A percentile compares a stretch with the other conserved stretches of the same genome.
phyloP scores from a whole-genome alignment of 2,329 filamentous ascomycete species.

The Aspergillus alliaceus region DNA sequence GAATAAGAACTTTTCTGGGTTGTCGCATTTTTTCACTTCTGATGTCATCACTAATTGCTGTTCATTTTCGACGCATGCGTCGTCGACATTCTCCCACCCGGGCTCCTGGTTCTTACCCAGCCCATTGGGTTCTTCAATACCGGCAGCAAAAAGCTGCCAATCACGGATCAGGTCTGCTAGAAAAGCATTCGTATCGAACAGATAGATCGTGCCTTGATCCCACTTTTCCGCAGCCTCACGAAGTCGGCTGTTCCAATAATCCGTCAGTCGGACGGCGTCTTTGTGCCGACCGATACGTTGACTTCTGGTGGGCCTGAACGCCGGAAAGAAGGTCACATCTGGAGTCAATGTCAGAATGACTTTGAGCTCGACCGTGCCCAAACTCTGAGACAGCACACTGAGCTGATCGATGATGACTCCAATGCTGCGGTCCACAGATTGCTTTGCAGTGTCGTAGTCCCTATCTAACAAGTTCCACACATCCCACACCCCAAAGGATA shows the following conservation, averaged over 20 bases:
- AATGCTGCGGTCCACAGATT: slow-evolving; percentile 31
- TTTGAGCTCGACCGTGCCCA: slow-evolving; percentile 30
- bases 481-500: slow-evolving; percentile 43
- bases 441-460: slow-evolving; percentile 25
- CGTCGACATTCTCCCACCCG: slow-evolving; percentile 39
- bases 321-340: slow-evolving; percentile 43
- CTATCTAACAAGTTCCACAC: slow-evolving; percentile 35
- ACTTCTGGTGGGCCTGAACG: slow-evolving; percentile 27
- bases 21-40: slow-evolving; percentile 31
- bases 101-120: slow-evolving; percentile 33
- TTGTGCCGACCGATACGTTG: slow-evolving; percentile 29
- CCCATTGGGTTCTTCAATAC: slow-evolving; percentile 35
- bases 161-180: slow-evolving; percentile 40
- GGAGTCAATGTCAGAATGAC: slow-evolving; percentile 39
- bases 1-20: slow-evolving; percentile 42
- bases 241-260: slow-evolving; percentile 37
- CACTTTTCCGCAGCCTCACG: slow-evolving; percentile 30
- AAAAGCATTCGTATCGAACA: slow-evolving; percentile 43
- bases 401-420: slow-evolving; percentile 35
- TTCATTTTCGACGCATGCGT: slow-evolving; percentile 32
- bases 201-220: slow-evolving; percentile 34
- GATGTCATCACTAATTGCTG: slow-evolving; percentile 31
- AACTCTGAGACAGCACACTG: slow-evolving; percentile 28
- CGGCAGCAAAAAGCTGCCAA: slow-evolving; percentile 36
- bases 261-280: slow-evolving; percentile 31